A percentile compares a stretch with the other conserved stretches of the same genome.
phyloP scores from a whole-genome alignment of 2,329 filamentous ascomycete genomes.

The Aspergillus sp. region DNA sequence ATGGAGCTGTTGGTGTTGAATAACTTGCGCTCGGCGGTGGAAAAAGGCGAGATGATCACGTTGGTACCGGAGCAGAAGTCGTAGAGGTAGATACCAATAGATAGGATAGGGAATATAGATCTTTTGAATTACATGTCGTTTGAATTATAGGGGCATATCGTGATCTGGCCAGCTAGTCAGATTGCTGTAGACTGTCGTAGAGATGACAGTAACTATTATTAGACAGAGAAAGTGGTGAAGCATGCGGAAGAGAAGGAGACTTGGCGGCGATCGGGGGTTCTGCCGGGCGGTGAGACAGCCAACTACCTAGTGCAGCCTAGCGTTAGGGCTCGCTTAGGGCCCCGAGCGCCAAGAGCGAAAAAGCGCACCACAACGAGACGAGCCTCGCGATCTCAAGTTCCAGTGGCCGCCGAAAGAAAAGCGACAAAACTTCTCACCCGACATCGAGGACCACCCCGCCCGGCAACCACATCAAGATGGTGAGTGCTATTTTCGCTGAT shows the following conservation, averaged over 20 bases:
- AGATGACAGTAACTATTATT: background rate
- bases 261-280: background rate
- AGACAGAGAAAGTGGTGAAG: background rate
- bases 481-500: slow-evolving; percentile 32
- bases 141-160: background rate
- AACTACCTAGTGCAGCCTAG: slow-evolving; percentile 26
- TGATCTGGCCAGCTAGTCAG: no score
- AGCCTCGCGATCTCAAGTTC: slow-evolving; percentile 24
- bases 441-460: slow-evolving; percentile 42
- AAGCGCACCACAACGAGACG: slow-evolving; percentile 38
- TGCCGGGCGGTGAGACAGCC: slow-evolving; percentile 19
- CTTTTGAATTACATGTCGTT: background rate
- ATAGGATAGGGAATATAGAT: background rate
- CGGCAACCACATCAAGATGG: slow-evolving; percentile 49
- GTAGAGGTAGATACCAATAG: background rate
- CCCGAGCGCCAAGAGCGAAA: slow-evolving; percentile 40
- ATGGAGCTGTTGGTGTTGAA: slow-evolving; percentile 62
- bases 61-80: slow-evolving; percentile 60
- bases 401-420: slow-evolving; percentile 37
- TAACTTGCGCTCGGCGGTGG: slow-evolving; percentile 57
- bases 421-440: slow-evolving; percentile 39
- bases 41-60: slow-evolving; percentile 59
- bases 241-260: background rate
- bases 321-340: slow-evolving; percentile 45
- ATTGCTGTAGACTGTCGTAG: no score